These are phyloP conservation scores for Fremontodendron californicum DNA, from an alignment of 345 rosid species.

Conservation along the genomic window DNA sequence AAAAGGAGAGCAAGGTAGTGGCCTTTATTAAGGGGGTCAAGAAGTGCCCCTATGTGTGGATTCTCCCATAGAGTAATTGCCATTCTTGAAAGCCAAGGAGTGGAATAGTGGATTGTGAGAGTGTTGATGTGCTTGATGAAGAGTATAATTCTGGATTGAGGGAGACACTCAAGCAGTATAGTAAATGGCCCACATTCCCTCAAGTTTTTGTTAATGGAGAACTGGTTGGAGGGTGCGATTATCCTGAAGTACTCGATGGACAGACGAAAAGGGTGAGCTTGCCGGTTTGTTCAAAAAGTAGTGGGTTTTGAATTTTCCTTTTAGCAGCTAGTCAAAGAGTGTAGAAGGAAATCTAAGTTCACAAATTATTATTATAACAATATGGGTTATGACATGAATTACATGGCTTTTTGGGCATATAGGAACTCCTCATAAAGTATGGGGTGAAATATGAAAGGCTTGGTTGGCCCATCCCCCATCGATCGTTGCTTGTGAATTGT, in stretches of 20 bases:
- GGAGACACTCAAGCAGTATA: slow-evolving; percentile 77
- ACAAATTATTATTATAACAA: too few relatives aligned
- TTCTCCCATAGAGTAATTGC: slow-evolving; percentile 83
- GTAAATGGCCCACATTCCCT: slow-evolving; percentile 88
- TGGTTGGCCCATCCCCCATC: neutral
- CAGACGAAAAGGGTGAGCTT: slow-evolving; percentile 80
- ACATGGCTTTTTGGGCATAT: too few relatives aligned
- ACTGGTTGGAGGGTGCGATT: slow-evolving; percentile 81
- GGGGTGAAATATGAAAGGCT: neutral
- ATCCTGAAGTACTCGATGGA: slow-evolving; percentile 76
- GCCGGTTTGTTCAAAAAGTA: slow-evolving; percentile 43
- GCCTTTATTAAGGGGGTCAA: slow-evolving; percentile 89
- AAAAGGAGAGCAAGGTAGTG: slow-evolving; percentile 84
- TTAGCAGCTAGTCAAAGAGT: neutral
- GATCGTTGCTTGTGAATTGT: neutral
- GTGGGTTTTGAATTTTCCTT: neutral
- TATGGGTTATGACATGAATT: too few relatives aligned
- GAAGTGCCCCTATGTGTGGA: slow-evolving; percentile 86
- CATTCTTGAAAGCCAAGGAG: slow-evolving; percentile 77
- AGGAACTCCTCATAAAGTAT: neutral
- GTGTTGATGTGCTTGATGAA: slow-evolving; percentile 84
- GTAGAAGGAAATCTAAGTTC: too few relatives aligned
- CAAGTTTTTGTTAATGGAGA: slow-evolving; percentile 80
- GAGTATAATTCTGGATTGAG: slow-evolving; percentile 73
- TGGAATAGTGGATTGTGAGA: slow-evolving; percentile 80